Base-by-base conservation (phyloP, 495 filamentous ascomycete genomes). In the Xylaria venustula region DNA sequence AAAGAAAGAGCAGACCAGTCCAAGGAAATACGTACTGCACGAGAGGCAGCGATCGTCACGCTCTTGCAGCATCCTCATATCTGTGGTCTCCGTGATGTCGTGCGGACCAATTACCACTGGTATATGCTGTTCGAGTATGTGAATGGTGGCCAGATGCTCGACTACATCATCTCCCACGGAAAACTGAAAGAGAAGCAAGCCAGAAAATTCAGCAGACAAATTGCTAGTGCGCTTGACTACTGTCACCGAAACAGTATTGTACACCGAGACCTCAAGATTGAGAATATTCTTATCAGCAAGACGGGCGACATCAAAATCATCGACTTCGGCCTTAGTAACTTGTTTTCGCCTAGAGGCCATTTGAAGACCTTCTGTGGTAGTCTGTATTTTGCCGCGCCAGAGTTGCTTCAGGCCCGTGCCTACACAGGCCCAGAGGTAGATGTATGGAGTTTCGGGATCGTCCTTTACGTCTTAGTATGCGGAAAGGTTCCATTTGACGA, bases 91-190 rank as follows among this genome's bases (percentile, higher is more conserved):
- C 85, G 92, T 60, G 94, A 99, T 76, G 91, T 97, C 14, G 86
- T 97, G 53, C 89, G 92, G 22, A 98, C 94, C 17, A 90, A 92
- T 68, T 94, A 96, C 74, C 94, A 99, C 73, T 99, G 94, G 94
- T 99, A 99, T 73, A 99, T 99, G 94, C 86, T 99, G 22, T 99
- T 98, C 71, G 94, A 99, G 77, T 97, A 96, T 72, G 95, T 99
- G 75, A 97, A 99, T 71, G 94, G 94, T 49, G 95, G 94, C 14
- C 94, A 99, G 74, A 99, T 99, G 94, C 85, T 99, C 44, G 94
- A 99, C 78, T 99, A 99, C 73, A 99, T 99, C 74, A 99, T 99
- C 68, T 97, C 92, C 12, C 94, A 99, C 71, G 95, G 94, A 50
- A 88, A 93, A 60, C 76, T 99, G 66, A 98, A 98, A 79, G 94